phyloP scores from a whole-genome alignment of 73 alveolate species.

The Symbiodinium natans region DNA sequence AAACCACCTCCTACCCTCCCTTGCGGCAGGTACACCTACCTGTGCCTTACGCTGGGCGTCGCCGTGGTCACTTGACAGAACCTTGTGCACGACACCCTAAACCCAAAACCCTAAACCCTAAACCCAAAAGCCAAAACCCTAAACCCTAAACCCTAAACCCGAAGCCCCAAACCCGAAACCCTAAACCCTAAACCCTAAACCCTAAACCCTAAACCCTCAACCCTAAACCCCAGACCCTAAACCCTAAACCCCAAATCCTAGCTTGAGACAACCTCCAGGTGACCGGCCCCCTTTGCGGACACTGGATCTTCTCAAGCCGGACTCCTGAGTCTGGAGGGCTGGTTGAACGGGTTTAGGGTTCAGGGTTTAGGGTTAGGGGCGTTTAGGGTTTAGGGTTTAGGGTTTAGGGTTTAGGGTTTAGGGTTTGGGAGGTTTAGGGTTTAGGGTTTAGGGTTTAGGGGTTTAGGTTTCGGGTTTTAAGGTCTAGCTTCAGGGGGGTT shows the following conservation, averaged over 20 bases:
- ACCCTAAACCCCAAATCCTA: too few species aligned
- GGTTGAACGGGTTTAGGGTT: too few species aligned
- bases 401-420: too few species aligned
- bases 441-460: too few species aligned
- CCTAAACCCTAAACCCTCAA: too few species aligned
- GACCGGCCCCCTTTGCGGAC: slow-evolving; percentile 53
- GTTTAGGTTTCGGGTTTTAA: neutral
- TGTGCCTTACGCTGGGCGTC: slow-evolving; percentile 42
- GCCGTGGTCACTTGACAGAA: slow-evolving; percentile 51
- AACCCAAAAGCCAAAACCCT: neutral
- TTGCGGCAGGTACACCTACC: slow-evolving; percentile 55
- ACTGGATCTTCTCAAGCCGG: slow-evolving; percentile 43
- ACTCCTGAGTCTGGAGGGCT: neutral
- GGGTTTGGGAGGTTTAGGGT: too few species aligned
- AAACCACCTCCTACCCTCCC: neutral
- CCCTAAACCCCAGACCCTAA: too few species aligned
- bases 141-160: too few species aligned
- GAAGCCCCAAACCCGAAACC: neutral
- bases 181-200: neutral
- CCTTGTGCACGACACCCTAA: too few species aligned
- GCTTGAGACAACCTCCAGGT: neutral
- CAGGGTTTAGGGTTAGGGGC: neutral
- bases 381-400: too few species aligned
- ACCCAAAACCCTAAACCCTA: too few species aligned
- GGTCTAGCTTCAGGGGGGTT: too few species aligned